phyloP scores from a whole-genome alignment of 352 stramenopile species.

The Globisporangium parvum region DNA sequence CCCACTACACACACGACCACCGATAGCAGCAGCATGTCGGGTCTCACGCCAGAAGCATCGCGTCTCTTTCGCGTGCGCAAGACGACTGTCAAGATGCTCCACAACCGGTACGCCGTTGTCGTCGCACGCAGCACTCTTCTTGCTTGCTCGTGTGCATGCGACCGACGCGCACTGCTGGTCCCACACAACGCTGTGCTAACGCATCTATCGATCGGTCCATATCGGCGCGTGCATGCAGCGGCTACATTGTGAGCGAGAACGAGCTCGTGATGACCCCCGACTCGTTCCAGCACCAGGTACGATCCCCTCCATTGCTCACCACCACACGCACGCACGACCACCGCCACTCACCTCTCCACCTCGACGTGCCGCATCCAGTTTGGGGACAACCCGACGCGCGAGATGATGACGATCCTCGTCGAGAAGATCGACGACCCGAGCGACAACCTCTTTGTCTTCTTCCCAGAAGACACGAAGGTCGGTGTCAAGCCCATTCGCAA shows the following conservation, averaged over 20 bases:
- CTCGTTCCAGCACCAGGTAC: conserved; percentile 88
- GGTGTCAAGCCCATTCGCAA: conserved; percentile 96
- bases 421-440: conserved; percentile 90
- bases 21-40: conserved; percentile 34
- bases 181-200: too few species aligned
- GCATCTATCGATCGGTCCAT: too few species aligned
- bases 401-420: conserved; percentile 96
- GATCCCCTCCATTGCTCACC: too few species aligned
- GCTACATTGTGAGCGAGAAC: conserved; percentile 97
- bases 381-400: conserved; percentile 91
- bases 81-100: conserved; percentile 94
- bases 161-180: not conserved
- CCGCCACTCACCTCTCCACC: too few species aligned
- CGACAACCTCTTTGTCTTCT: conserved; percentile 99
- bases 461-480: conserved; percentile 98
- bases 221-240: conserved; percentile 44
- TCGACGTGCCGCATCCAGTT: conserved; percentile 31
- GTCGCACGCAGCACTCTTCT: not conserved
- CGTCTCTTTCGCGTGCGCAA: conserved; percentile 93
- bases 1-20: not conserved
- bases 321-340: too few species aligned
- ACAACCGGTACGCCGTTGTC: conserved; percentile 65
- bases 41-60: conserved; percentile 76
- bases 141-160: not conserved
- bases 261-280: conserved; percentile 95